phyloP scores from a whole-genome alignment of 78 protist species.

The slime mould (Dictyostelium discoideum) region DNA sequence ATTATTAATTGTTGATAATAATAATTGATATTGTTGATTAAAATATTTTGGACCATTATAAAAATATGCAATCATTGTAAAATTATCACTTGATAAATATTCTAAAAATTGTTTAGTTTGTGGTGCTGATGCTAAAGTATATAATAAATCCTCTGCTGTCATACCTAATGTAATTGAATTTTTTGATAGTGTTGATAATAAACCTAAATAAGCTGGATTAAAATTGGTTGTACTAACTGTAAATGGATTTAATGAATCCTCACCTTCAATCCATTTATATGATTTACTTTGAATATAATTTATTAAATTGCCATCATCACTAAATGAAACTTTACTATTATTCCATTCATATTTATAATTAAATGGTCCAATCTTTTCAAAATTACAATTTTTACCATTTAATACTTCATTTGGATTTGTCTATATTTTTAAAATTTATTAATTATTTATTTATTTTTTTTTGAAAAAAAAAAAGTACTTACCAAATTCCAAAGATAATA shows the following conservation, averaged over 20 bases:
- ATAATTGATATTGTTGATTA: background rate
- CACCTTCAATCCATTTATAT: background rate
- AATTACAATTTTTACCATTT: conserved; percentile 9
- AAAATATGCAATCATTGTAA: background rate
- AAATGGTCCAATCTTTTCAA: conserved; percentile 43
- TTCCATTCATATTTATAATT: conserved; percentile 52
- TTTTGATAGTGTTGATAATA: background rate
- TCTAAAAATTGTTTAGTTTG: background rate
- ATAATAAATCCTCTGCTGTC: conserved; percentile 13
- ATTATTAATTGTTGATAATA: background rate
- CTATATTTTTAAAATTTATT: background rate
- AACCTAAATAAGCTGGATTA: conserved; percentile 45
- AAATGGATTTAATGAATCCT: background rate
- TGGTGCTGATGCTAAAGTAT: background rate
- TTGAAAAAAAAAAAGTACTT: background rate
- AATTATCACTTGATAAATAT: background rate
- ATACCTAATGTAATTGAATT: background rate
- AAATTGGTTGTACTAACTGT: conserved; percentile 19
- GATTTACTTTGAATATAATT: conserved; percentile 9
- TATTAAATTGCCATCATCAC: conserved; percentile 27
- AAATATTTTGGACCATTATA: background rate
- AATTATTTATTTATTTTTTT: background rate
- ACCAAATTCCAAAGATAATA: conserved; percentile 60
- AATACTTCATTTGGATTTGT: conserved; percentile 43
- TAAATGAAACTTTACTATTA: conserved; percentile 26